Conservation (phyloP, 495 filamentous ascomycete species). For the Neurospora sublineolata region DNA sequence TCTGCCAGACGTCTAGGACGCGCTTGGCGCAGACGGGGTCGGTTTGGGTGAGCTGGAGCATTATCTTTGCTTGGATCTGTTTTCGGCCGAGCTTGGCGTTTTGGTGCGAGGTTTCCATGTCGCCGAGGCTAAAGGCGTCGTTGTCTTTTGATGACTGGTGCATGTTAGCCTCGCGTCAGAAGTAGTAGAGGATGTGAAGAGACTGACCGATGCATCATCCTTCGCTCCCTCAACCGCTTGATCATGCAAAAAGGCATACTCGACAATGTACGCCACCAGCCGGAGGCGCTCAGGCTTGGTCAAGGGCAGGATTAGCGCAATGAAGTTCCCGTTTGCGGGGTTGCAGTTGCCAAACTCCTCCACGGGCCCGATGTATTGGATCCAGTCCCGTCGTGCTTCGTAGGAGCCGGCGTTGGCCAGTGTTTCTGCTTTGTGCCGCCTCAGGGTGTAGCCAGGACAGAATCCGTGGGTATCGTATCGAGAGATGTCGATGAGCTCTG, state of each 20-base stretch:
- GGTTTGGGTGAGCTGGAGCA: not conserved
- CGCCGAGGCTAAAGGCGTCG: not conserved
- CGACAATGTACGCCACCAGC: not conserved
- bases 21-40: not conserved
- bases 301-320: not conserved
- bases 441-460: not conserved
- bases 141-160: not conserved
- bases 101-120: not conserved
- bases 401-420: slow-evolving; percentile 2
- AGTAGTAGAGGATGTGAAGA: not conserved
- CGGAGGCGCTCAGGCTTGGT: not conserved
- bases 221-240: not conserved
- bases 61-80: not conserved
- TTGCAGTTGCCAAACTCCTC: not conserved
- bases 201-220: not conserved
- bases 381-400: slow-evolving; percentile 7
- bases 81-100: not conserved
- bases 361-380: not conserved
- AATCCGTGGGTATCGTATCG: not conserved
- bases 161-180: too few species aligned
- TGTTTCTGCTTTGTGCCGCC: not conserved
- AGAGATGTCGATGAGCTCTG: not conserved
- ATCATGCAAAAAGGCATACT: not conserved
- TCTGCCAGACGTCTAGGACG: not conserved
- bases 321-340: not conserved